Evolutionary conservation across 2,329 filamentous ascomycete species (phyloP), one percentile per base, ranked within the genome.

Genomic region (Penicillium psychrosexuale): DNA sequence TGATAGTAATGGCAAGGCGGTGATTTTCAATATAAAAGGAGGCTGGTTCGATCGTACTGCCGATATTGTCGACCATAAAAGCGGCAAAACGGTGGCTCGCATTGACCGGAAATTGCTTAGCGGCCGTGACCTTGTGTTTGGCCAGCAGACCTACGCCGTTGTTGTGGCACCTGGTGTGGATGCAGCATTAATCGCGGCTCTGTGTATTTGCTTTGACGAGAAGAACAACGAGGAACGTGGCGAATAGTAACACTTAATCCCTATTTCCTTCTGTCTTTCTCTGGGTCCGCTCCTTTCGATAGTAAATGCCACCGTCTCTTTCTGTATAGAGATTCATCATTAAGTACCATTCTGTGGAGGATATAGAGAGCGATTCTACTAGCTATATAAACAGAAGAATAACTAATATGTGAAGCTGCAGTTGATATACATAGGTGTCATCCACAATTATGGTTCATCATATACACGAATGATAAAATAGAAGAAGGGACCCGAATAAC

Each of bases 121-220:
- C 60, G 76, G 75, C 33, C 75, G 83, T 31, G 79, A 88, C 62
- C 66, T 87, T 2, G 67, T 87, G 24, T 81, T 80, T 38, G 82
- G 79, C 9, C 79, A 86, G 72, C 84, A 89, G 72, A 86, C 84
- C 4, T 90, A 90, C 61, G 80, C 77, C 1, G 77, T 90, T 5
- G 78, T 78, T 0, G 78, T 89, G 6, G 85, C 85, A 1, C 84
- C 86, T 0, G 82, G 82, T 15, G 82, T 88, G 7, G 87, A 90
- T 64, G 78, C 87, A 71, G 81, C 84, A 4, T 65, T 89, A 44
- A 81, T 89, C 60, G 83, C 79, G 0, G 87, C 86, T 11, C 75
- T 89, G 64, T 89, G 85, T 66, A 84, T 90, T 49, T 84, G 82
- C 57, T 73, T 89, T 56, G 87, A 89, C 60, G 85, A 89, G 78